phyloP scores from a whole-genome alignment of 805 yeast species.

The Wickerhamiella azyma region DNA sequence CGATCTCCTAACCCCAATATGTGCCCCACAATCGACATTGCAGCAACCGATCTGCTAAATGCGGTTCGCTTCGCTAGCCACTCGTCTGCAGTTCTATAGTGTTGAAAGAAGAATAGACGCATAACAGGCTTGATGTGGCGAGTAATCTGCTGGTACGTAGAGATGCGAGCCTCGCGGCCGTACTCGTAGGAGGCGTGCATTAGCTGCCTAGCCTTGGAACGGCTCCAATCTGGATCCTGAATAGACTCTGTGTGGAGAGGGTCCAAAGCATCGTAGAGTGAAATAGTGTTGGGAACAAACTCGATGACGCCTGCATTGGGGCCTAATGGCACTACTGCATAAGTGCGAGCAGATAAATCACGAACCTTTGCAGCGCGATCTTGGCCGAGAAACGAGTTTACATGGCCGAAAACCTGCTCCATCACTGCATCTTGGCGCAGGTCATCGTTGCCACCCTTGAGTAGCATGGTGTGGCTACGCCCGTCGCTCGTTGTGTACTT shows the following conservation, averaged over 20 bases:
- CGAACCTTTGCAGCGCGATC: conserved; percentile 46
- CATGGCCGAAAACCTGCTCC: conserved; percentile 92
- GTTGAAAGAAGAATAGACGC: conserved; percentile 53
- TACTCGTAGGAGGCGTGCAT: conserved; percentile 29
- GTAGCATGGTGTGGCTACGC: conserved; percentile 37
- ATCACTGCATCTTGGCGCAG: conserved; percentile 89
- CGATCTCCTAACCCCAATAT: conserved; percentile 90
- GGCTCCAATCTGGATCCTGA: conserved; percentile 32
- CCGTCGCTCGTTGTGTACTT: conserved; percentile 48
- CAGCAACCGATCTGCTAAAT: conserved; percentile 70
- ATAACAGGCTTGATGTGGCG: conserved; percentile 50
- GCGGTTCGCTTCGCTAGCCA: conserved; percentile 59
- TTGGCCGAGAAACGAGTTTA: conserved; percentile 46
- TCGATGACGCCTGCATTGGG: conserved; percentile 81
- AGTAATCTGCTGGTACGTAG: conserved; percentile 34
- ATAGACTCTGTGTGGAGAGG: conserved; percentile 40
- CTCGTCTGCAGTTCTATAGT: conserved; percentile 47
- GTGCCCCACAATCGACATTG: conserved; percentile 75
- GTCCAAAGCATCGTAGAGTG: conserved; percentile 54
- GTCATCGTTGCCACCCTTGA: conserved; percentile 85
- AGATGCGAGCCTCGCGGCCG: conserved; percentile 19
- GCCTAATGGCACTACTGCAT: conserved; percentile 81
- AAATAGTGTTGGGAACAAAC: conserved; percentile 64
- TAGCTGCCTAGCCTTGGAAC: conserved; percentile 45
- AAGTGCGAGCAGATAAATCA: conserved; percentile 58